phyloP scores from a whole-genome alignment of 2,329 filamentous ascomycete species.

The Alternaria consortialis region DNA sequence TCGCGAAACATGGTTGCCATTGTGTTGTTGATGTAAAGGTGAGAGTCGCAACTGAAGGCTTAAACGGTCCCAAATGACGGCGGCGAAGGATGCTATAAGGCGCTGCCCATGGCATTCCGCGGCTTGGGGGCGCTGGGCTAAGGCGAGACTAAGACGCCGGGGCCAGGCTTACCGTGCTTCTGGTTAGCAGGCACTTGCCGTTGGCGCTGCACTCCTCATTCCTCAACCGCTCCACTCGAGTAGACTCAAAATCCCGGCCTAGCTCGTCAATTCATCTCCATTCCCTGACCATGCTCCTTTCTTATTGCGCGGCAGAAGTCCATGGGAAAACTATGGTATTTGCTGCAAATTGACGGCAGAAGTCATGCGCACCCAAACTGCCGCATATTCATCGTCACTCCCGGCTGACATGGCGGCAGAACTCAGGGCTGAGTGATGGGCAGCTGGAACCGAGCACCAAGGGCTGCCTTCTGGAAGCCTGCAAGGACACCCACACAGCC shows the following conservation, averaged over 20 bases:
- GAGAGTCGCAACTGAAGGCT: not conserved
- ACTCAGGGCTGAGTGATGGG: slow-evolving; percentile 1
- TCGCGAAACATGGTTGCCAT: slow-evolving; percentile 47
- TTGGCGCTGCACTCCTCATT: slow-evolving; percentile 9
- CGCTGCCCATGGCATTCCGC: slow-evolving; percentile 6
- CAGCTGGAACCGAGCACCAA: not conserved
- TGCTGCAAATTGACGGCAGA: not conserved
- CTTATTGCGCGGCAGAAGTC: not conserved
- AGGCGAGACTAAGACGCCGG: slow-evolving; percentile 9
- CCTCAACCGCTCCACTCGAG: slow-evolving; percentile 8
- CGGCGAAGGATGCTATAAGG: slow-evolving; percentile 20
- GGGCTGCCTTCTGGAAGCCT: slow-evolving; percentile 11
- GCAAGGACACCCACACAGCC: not conserved
- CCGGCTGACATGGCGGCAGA: slow-evolving; percentile 4
- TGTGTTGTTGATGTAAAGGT: not conserved
- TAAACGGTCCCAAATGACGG: slow-evolving; percentile 19
- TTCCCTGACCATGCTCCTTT: slow-evolving; percentile 2
- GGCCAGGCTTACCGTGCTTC: slow-evolving; percentile 1
- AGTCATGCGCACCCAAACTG: not conserved
- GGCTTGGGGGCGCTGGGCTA: slow-evolving; percentile 3
- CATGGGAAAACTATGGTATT: not conserved
- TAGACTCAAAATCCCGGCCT: not conserved
- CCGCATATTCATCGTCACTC: not conserved
- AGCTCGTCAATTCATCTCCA: slow-evolving; percentile 1
- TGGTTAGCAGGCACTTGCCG: slow-evolving; percentile 9